phyloP scores from a whole-genome alignment of 148 eudicot species.

The Fallopia convolvulus region DNA sequence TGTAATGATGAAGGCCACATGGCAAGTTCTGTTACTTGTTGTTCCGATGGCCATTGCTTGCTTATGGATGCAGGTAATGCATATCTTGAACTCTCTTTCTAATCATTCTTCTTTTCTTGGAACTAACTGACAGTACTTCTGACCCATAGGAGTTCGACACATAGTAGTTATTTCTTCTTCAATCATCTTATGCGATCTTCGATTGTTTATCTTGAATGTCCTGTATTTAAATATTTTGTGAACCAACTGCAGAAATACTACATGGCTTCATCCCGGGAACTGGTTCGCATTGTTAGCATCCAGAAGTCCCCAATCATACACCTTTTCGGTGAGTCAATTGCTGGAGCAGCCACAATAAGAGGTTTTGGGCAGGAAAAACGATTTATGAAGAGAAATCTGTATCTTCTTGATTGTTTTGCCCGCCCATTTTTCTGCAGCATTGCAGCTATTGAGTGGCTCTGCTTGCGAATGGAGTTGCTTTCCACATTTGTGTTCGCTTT shows the following conservation, averaged over 20 bases:
- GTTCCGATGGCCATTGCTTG: constrained; percentile 93
- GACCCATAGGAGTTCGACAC: not conserved
- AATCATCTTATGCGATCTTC: not conserved
- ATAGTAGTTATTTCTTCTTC: constrained; percentile 4
- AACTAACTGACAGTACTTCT: not conserved
- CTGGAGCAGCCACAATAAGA: constrained; percentile 98
- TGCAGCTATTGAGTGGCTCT: constrained; percentile 97
- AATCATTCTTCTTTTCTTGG: not conserved
- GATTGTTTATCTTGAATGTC: not conserved
- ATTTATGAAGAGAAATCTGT: constrained; percentile 82
- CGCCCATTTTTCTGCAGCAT: constrained; percentile 93
- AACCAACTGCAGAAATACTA: constrained; percentile 69
- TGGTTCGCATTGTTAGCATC: constrained; percentile 90
- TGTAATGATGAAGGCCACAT: constrained; percentile 86
- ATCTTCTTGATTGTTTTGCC: constrained; percentile 91
- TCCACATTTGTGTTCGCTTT: constrained; percentile 88
- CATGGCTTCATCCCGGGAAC: constrained; percentile 93
- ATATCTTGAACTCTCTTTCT: constrained; percentile 1
- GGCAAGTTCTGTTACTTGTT: constrained; percentile 91
- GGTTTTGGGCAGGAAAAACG: constrained; percentile 94
- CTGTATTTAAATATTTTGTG: not conserved
- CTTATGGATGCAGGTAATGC: constrained; percentile 92
- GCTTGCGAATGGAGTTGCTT: constrained; percentile 88
- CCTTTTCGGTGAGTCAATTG: constrained; percentile 89
- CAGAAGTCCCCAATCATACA: constrained; percentile 87